Conservation (phyloP, 1,139 yeast species). For the Geotrichum cucujoidarum region DNA sequence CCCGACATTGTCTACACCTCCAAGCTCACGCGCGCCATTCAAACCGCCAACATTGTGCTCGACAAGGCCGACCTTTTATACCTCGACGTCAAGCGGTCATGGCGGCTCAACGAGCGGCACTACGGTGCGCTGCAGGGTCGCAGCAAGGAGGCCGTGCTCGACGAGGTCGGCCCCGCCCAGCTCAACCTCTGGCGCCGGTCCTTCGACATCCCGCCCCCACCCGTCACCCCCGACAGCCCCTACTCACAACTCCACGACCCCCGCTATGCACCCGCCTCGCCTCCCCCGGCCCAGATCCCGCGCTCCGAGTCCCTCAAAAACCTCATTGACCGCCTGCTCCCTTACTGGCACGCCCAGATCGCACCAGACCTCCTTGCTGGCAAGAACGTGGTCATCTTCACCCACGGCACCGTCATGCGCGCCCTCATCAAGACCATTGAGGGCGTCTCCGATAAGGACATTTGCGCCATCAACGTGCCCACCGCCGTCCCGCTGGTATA, state of each 20-base stretch:
- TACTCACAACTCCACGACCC: constrained; percentile 81
- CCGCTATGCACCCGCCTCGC: constrained; percentile 73
- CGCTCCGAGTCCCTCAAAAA: constrained; percentile 90
- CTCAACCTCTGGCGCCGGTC: constrained; percentile 98
- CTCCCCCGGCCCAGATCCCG: constrained; percentile 86
- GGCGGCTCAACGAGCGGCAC: constrained; percentile 99
- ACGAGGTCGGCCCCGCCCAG: constrained; percentile 82
- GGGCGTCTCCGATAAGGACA: constrained; percentile 84
- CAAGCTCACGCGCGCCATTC: constrained; percentile 89
- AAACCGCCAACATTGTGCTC: constrained; percentile 94
- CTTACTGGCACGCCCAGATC: constrained; percentile 95
- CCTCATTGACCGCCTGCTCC: constrained; percentile 94
- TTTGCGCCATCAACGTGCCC: constrained; percentile 93
- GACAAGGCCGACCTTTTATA: constrained; percentile 83
- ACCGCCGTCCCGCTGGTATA: constrained; percentile 98
- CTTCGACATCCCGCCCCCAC: constrained; percentile 94
- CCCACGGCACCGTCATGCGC: constrained; percentile 98
- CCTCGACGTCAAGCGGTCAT: constrained; percentile 89
- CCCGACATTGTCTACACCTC: constrained; percentile 92
- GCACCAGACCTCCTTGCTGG: constrained; percentile 77
- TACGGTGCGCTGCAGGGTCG: constrained; percentile 98
- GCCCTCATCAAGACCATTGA: constrained; percentile 95
- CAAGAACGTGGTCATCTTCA: constrained; percentile 89
- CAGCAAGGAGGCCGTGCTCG: constrained; percentile 91
- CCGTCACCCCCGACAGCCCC: constrained; percentile 67